Conservation (phyloP, 768 basidiomycete species). For the Chiua virens region DNA sequence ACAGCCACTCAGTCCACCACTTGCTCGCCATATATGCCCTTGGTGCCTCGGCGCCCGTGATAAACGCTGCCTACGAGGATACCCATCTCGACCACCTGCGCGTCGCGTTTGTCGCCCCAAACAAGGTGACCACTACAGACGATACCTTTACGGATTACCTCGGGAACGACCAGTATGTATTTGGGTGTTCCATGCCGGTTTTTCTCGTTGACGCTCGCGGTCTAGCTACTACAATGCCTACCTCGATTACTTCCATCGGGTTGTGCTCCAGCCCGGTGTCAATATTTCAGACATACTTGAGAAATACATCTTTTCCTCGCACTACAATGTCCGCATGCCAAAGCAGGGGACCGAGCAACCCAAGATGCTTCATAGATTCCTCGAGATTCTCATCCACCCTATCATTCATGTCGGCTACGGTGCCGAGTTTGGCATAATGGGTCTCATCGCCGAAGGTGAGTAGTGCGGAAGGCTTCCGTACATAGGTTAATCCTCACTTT, state of each 20-base stretch:
- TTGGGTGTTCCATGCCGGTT: too few relatives aligned
- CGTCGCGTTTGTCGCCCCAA: slow-evolving; percentile 31
- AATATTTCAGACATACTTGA: slow-evolving; percentile 47
- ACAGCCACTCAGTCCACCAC: slow-evolving; percentile 58
- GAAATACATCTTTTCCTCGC: slow-evolving; percentile 56
- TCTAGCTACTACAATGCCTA: slow-evolving; percentile 34
- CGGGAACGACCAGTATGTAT: slow-evolving; percentile 31
- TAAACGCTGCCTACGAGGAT: slow-evolving; percentile 42
- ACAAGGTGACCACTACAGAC: slow-evolving; percentile 25
- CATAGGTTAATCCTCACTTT: not conserved
- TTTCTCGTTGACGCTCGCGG: not conserved
- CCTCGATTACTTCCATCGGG: slow-evolving; percentile 30
- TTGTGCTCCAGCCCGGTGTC: slow-evolving; percentile 28
- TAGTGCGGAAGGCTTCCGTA: not conserved
- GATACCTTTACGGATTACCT: slow-evolving; percentile 25
- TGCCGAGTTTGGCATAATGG: slow-evolving; percentile 61
- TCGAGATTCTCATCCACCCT: slow-evolving; percentile 63
- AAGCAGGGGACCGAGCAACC: slow-evolving; percentile 39
- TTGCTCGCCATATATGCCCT: slow-evolving; percentile 59
- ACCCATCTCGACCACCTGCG: slow-evolving; percentile 40
- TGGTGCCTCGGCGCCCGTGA: slow-evolving; percentile 46
- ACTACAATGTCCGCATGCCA: slow-evolving; percentile 43
- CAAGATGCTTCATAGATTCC: slow-evolving; percentile 57
- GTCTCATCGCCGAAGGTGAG: slow-evolving; percentile 63
- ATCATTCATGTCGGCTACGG: slow-evolving; percentile 66